Base-by-base conservation (phyloP, 1,284 basidiomycete species). In the Sphaerobolus stellatus region DNA sequence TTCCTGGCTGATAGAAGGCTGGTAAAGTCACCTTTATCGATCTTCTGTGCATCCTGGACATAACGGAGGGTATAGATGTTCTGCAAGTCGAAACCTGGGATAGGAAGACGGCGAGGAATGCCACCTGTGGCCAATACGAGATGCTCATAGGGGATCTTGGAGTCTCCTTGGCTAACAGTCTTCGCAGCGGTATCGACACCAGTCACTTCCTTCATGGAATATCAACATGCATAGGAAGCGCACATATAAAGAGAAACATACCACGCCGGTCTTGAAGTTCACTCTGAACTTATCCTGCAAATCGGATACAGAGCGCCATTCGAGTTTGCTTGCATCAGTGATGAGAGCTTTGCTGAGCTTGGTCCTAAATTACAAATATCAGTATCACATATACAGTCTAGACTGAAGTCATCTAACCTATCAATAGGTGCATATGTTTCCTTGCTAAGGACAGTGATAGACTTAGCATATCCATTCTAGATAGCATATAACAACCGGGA, bases 281-380 rank as follows among this genome's bases (percentile, higher is more conserved):
- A 91, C 88, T 29, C 85, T 84, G 63, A 89, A 92, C 64, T 91
- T 90, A 62, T 89, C 82, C 68, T 88, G 89, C 56, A 94, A 78
- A 63, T 89, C 89, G 20, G 86, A 80, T 13, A 82, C 79, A 27
- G 78, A 83, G 50, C 83, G 83, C 82, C 79, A 93, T 66, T 90
- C 81, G 38, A 94, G 73, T 70, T 94, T 92, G 31, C 81, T 74
- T 2, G 87, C 72, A 62, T 94, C 90, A 20, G 88, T 86, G 36
- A 90, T 80, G 40, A 96, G 81, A 5, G 84, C 85, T 71, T 98
- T 97, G 73, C 92, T 94, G 57, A 97, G 78, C 75, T 92, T 95
- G 44, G 94, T 93, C 56, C 91, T 89, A 56, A 7, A 28, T 45
- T 20, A 30, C n/a, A 16, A 48, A 11, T 49, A 47, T 56, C 14